Conservation (phyloP, 805 yeast genomes). For the Groenewaldozyma tartarivorans region DNA sequence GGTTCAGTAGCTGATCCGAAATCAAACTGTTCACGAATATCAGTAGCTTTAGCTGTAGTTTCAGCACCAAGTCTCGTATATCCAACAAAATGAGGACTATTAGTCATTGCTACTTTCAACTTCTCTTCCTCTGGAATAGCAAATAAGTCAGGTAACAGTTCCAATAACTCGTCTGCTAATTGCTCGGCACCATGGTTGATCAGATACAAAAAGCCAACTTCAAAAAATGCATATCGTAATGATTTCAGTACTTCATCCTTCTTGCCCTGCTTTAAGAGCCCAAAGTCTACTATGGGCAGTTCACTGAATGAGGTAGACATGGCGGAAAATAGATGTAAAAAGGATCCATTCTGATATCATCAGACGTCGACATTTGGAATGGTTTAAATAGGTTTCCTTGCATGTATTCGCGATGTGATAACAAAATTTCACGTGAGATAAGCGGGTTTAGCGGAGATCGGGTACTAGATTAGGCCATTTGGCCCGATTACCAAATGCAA, state of each 20-base stretch:
- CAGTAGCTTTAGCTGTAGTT: slow-evolving; percentile 43
- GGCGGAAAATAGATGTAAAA: too few relatives aligned
- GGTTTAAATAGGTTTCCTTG: too few relatives aligned
- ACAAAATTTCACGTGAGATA: too few relatives aligned
- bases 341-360: too few relatives aligned
- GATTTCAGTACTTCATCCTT: slow-evolving; percentile 32
- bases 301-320: not conserved
- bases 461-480: too few relatives aligned
- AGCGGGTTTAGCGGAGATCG: too few relatives aligned
- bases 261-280: not conserved
- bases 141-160: slow-evolving; percentile 36
- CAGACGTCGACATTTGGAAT: too few relatives aligned
- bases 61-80: slow-evolving; percentile 50
- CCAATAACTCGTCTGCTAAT: slow-evolving; percentile 31
- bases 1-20: slow-evolving; percentile 35
- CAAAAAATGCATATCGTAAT: slow-evolving; percentile 38
- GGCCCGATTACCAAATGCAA: too few relatives aligned
- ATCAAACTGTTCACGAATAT: slow-evolving; percentile 56
- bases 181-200: slow-evolving; percentile 37
- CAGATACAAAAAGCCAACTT: slow-evolving; percentile 47
- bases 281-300: not conserved
- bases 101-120: slow-evolving; percentile 40
- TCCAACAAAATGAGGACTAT: slow-evolving; percentile 51
- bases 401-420: too few relatives aligned
- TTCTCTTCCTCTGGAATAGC: slow-evolving; percentile 39